phyloP scores from a whole-genome alignment of 768 basidiomycete genomes.

The Trichaptum fuscoviolaceum region DNA sequence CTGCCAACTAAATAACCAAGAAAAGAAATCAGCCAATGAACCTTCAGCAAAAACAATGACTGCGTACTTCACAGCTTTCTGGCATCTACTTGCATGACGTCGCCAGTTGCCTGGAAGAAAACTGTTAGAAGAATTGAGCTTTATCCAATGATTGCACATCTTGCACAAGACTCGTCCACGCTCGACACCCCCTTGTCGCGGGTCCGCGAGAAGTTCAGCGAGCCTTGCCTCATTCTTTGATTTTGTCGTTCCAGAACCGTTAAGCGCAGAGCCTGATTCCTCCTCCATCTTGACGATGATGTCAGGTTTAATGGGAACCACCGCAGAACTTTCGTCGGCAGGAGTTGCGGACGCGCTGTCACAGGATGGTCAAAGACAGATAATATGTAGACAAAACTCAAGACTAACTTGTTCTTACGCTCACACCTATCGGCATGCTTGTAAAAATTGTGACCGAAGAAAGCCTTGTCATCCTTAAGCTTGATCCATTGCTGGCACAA shows the following conservation, averaged over 20 bases:
- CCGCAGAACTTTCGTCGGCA: not conserved
- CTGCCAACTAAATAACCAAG: not conserved
- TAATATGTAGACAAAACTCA: not conserved
- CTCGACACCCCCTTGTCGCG: slow-evolving; percentile 44
- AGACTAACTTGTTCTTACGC: not conserved
- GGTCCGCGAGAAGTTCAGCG: slow-evolving; percentile 48
- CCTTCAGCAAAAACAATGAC: not conserved
- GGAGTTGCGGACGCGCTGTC: not conserved
- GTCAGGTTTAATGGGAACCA: not conserved
- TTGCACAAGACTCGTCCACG: slow-evolving; percentile 51
- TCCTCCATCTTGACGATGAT: not conserved
- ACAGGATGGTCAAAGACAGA: not conserved
- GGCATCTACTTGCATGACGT: not conserved
- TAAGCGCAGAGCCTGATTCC: not conserved
- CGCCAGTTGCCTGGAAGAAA: slow-evolving; percentile 2
- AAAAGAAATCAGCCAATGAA: not conserved
- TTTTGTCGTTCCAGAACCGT: not conserved
- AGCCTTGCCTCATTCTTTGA: slow-evolving; percentile 43
- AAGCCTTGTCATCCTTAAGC: slow-evolving; percentile 21
- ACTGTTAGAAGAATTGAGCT: slow-evolving; percentile 22
- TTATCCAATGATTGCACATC: slow-evolving; percentile 61
- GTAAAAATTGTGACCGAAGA: not conserved
- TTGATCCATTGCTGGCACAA: slow-evolving; percentile 61
- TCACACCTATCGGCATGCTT: not conserved
- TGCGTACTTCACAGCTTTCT: not conserved